Evolutionary conservation across 2,329 filamentous ascomycete genomes (phyloP).

Genomic region (Nothopassalora personata): DNA sequence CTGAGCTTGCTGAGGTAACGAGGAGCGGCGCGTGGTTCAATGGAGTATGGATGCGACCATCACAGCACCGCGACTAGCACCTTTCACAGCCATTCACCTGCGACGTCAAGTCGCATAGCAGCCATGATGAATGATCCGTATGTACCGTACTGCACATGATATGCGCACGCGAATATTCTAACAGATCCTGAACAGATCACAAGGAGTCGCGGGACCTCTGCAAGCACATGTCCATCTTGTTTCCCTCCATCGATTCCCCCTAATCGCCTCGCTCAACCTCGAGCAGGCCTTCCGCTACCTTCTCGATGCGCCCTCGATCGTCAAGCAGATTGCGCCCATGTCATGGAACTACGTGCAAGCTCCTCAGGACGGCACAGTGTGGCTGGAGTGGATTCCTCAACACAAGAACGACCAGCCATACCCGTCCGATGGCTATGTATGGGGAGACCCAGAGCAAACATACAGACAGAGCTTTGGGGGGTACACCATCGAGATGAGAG

Average conservation of each 20-base stretch:
- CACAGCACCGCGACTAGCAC: neutral
- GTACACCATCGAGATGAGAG: slow-evolving; percentile 79
- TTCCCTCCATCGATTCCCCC: slow-evolving; percentile 75
- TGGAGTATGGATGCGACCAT: neutral
- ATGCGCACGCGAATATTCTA: neutral
- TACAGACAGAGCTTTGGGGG: slow-evolving; percentile 69
- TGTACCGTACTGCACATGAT: neutral
- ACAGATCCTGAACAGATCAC: slow-evolving; percentile 14
- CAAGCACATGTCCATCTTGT: slow-evolving; percentile 74
- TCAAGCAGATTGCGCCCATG: slow-evolving; percentile 78
- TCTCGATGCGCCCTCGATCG: slow-evolving; percentile 74
- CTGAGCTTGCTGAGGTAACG: too few relatives aligned
- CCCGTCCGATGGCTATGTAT: slow-evolving; percentile 87
- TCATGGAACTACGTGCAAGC: slow-evolving; percentile 88
- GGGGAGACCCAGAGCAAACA: slow-evolving; percentile 73
- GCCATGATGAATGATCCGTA: slow-evolving; percentile 2
- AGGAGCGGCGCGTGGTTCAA: slow-evolving; percentile 1
- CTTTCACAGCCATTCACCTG: neutral
- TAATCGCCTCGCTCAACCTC: slow-evolving; percentile 63
- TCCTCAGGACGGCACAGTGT: slow-evolving; percentile 73
- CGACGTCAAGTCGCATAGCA: slow-evolving; percentile 10
- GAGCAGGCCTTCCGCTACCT: slow-evolving; percentile 80
- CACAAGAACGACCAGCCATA: slow-evolving; percentile 66
- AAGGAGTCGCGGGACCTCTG: slow-evolving; percentile 21
- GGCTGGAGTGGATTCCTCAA: slow-evolving; percentile 84